Base-by-base conservation (phyloP, 2,329 filamentous ascomycete species). In the Claviceps sorghi region DNA sequence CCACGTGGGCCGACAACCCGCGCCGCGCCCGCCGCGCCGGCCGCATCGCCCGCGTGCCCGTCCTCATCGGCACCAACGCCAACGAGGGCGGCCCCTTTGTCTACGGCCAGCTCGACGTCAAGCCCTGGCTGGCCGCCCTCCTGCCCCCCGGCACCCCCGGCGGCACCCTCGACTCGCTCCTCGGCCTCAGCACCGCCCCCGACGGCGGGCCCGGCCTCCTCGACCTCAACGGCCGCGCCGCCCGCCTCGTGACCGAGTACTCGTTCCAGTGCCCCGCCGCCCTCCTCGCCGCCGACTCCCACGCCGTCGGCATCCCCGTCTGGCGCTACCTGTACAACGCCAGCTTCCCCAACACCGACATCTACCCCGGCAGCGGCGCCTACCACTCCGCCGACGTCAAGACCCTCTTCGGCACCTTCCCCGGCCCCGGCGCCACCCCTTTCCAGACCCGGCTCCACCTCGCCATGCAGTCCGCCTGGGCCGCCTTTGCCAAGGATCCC, bases 251-350 rank as follows among this genome's bases (percentile, higher is more conserved):
- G 11, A 61, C 58, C 10, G 60, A 65, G 13, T 38, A 59, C 8
- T 32, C 47, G 2, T 59, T 57, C 22, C 57, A 58, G 13, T 65
- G 62, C 5, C 56, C 60, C 0, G 47, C 54, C 2, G 57, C 53
- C 9, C 48, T 57, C 1, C 61, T 65, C 7, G 58, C 63, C 4
- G 57, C 64, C 2, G 67, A 67, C 2, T 68, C 68, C 10, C 52
- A 57, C 0, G 38, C 53, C 0, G 59, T 64, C 4, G 66, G 60
- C 9, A 64, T 74, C 7, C 65, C 68, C 0, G 62, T 68, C 9
- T 77, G 71, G 69, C 63, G 67, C 30, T 74, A 70, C 52, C 65
- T 69, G 32, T 77, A 72, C 59, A 68, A 72, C 50, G 73, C 68
- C 6, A 71, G 75, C 59, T 78, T 73, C 64, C 56, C 66, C 15